phyloP scores from a whole-genome alignment of 2,329 filamentous ascomycete species.

The Calonectria naviculata region DNA sequence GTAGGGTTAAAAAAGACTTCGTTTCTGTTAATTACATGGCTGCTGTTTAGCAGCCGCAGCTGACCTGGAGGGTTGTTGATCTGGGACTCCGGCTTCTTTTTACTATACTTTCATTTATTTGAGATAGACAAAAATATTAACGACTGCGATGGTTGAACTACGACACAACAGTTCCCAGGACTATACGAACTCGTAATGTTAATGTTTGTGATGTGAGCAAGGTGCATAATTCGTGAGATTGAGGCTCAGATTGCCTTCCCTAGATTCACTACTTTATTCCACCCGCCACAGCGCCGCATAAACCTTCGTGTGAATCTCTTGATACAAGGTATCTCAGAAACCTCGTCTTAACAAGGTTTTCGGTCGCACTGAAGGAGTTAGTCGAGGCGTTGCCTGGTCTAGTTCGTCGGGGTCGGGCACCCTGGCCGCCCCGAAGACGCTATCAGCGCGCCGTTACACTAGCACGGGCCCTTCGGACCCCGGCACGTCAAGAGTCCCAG shows the following conservation, averaged over 20 bases:
- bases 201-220: not conserved
- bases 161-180: not conserved
- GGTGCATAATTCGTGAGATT: not conserved
- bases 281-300: too few species aligned
- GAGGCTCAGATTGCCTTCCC: not conserved
- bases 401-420: not conserved
- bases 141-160: not conserved
- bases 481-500: not conserved
- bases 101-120: not conserved
- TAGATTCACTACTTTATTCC: not conserved
- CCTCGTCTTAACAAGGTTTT: too few species aligned
- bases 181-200: not conserved
- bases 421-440: not conserved
- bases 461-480: not conserved
- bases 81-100: not conserved
- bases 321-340: too few species aligned
- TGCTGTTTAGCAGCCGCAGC: not conserved
- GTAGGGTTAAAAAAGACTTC: not conserved
- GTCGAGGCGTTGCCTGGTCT: too few species aligned
- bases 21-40: not conserved
- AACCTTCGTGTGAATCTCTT: too few species aligned
- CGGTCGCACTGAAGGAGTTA: too few species aligned
- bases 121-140: not conserved
- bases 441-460: not conserved
- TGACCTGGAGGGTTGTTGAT: not conserved